Base-by-base conservation (phyloP, 73 alveolate genomes). In the Paramecium tetraurelia region DNA sequence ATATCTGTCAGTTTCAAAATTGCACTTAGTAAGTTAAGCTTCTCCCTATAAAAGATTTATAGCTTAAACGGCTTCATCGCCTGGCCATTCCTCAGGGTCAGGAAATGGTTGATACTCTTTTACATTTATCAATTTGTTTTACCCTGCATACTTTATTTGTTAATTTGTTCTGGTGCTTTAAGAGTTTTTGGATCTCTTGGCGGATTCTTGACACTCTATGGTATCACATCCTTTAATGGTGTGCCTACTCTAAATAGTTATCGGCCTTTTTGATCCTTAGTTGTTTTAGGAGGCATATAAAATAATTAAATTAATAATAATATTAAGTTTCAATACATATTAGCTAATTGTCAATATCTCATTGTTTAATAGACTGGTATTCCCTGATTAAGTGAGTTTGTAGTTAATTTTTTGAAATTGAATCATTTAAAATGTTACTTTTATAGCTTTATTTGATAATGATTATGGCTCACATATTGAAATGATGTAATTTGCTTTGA, bases 61-160 rank as follows among this genome's bases (percentile, higher is more conserved):
- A 6, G 36, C 89, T 68, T 88, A 90, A 22, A 96, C 98, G 8
- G 35, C 98, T 14, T 96, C 98, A 92, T 96, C 97, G 22, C 97
- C 96, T 29, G 97, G 97, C 99, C 99, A 96, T 41, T 89, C 96
- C 46, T 95, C 96, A 27, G 95, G 92, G 22, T 70, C 92, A 7
- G 93, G 90, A 46, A 89, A 95, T 57, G 98, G 97, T 53, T 92
- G 86, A 76, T 85, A 94, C 21, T 41, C 59, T 83, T 80, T 46
- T 7, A 58, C 20, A 41, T 46, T 86, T 29, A 59, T 50, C 76
- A 40, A 70, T 29, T 22, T 38, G 6, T 10, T 11, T 69, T 27
- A 41, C 85, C 95, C 83, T 93, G 84, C 24, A 72, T 20, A 31
- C 92, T 12, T 71, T 69, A 46, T 10, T 87, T 86, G 50, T 93